phyloP scores from a whole-genome alignment of 352 stramenopile genomes.

The Pythium coloratum region DNA sequence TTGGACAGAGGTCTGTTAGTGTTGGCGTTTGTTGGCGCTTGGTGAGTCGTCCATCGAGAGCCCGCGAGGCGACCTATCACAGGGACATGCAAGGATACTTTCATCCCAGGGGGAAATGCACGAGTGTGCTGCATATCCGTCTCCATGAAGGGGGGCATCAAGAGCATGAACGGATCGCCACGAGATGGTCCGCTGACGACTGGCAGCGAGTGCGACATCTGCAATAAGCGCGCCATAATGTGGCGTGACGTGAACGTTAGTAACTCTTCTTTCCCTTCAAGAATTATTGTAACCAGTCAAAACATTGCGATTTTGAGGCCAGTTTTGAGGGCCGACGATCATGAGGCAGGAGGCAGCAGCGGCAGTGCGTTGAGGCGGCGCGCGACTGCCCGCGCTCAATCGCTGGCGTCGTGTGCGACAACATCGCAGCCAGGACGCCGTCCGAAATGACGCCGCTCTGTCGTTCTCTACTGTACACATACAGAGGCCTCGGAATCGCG shows the following conservation, averaged over 20 bases:
- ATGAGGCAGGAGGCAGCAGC: background rate
- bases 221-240: background rate
- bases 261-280: background rate
- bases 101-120: background rate
- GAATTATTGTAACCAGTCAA: background rate
- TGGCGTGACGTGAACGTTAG: background rate
- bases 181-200: background rate
- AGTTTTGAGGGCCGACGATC: background rate
- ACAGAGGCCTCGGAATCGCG: background rate
- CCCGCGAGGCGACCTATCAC: background rate
- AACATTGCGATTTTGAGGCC: background rate
- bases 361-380: background rate
- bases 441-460: no score
- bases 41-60: background rate
- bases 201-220: conserved; percentile 7
- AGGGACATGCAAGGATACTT: background rate
- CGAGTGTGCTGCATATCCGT: background rate
- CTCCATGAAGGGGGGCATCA: background rate
- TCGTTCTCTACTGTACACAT: no score
- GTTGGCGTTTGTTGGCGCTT: background rate
- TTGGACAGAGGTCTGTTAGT: background rate
- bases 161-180: background rate
- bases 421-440: no score
- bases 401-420: background rate
- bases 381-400: background rate